These are phyloP conservation scores for Volutella citrinella DNA, from an alignment of 2,329 filamentous ascomycete genomes.

Conservation along the genomic window DNA sequence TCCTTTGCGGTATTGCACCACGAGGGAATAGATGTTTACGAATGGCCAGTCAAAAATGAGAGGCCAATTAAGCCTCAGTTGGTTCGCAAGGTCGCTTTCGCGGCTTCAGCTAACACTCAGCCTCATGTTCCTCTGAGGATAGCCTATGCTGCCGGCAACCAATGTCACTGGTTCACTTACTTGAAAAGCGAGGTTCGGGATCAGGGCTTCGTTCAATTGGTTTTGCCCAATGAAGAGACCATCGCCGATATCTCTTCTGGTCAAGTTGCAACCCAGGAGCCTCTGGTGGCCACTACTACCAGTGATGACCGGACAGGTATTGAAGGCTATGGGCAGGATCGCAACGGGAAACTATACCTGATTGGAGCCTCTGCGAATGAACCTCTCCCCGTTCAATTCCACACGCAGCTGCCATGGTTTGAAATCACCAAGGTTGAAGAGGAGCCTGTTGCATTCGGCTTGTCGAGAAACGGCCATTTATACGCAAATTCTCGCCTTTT, in stretches of 20 bases:
- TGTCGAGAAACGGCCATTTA: constrained; percentile 74
- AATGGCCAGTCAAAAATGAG: constrained; percentile 62
- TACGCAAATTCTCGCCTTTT: constrained; percentile 74
- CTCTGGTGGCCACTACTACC: constrained; percentile 28
- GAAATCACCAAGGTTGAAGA: constrained; percentile 44
- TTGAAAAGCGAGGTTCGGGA: too few relatives aligned
- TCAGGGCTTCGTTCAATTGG: constrained; percentile 20
- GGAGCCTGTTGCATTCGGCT: constrained; percentile 51
- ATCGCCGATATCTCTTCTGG: constrained; percentile 14
- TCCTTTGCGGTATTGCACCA: constrained; percentile 71
- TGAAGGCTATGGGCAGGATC: constrained; percentile 44
- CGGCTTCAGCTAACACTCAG: constrained; percentile 18
- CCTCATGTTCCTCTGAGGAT: constrained; percentile 31
- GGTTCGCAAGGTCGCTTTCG: constrained; percentile 37
- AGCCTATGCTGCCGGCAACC: constrained; percentile 23
- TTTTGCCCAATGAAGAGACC: constrained; percentile 11
- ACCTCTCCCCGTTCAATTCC: constrained; percentile 38
- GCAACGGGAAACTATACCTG: constrained; percentile 42
- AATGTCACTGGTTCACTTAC: constrained; percentile 31
- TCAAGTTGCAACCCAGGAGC: constrained; percentile 17
- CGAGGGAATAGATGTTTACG: constrained; percentile 63
- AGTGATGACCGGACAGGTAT: constrained; percentile 27
- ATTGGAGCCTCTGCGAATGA: constrained; percentile 32
- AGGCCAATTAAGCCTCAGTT: constrained; percentile 45
- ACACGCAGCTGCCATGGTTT: constrained; percentile 50